Conservation (phyloP, 2,329 filamentous ascomycete species). For the Scedosporium boydii region DNA sequence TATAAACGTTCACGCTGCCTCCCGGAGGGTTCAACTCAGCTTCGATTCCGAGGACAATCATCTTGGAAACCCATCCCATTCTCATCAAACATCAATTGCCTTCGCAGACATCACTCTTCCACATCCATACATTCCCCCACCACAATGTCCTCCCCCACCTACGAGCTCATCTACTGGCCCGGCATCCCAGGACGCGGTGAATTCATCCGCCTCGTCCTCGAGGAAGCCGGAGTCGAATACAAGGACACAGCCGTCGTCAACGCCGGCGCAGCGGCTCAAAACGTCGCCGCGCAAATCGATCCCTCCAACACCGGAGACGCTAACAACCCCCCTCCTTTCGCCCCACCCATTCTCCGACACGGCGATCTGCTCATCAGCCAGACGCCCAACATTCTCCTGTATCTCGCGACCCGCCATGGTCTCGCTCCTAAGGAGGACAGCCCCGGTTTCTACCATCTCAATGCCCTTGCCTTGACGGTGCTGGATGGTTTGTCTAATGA, state of each 20-base stretch:
- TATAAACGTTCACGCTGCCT: neutral
- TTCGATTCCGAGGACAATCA: neutral
- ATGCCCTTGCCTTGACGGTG: conserved; percentile 57
- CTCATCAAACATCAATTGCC: neutral
- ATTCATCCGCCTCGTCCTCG: conserved; percentile 61
- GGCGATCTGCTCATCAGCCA: conserved; percentile 56
- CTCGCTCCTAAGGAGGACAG: conserved; percentile 36
- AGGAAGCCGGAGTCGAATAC: conserved; percentile 57
- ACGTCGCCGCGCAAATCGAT: conserved; percentile 39
- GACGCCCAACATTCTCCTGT: conserved; percentile 63
- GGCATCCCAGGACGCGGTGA: conserved; percentile 65
- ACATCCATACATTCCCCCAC: neutral
- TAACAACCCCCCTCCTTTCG: conserved; percentile 54
- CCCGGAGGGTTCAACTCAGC: no score
- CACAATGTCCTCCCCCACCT: conserved; percentile 23
- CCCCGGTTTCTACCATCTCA: conserved; percentile 44
- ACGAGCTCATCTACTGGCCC: conserved; percentile 65
- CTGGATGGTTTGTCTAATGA: conserved; percentile 63
- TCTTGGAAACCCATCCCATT: neutral
- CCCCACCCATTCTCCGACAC: conserved; percentile 57
- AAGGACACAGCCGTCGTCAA: conserved; percentile 39
- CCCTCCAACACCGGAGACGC: conserved; percentile 35
- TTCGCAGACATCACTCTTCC: neutral
- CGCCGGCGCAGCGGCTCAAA: conserved; percentile 35
- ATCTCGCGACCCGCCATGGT: conserved; percentile 52